These are phyloP conservation scores for Colletotrichum karsti DNA, from an alignment of 2,329 filamentous ascomycete species.

Conservation along the genomic window DNA sequence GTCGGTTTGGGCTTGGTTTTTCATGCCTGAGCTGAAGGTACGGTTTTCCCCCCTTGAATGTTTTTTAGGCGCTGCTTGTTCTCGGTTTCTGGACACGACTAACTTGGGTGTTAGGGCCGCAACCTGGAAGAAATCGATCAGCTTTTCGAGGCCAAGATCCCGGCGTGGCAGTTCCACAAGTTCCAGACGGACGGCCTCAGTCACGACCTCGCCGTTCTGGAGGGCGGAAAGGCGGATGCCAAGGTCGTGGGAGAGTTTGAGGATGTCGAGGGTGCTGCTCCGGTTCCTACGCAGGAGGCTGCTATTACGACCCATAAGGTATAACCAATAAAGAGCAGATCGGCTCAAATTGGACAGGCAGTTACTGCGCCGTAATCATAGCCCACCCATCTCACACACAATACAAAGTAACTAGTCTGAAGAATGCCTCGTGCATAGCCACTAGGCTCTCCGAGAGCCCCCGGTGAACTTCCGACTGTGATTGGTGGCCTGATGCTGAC, in stretches of 20 bases:
- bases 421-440: no score
- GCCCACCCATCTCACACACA: no score
- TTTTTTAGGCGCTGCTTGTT: no score
- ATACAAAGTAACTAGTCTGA: no score
- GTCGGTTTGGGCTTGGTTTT: not conserved
- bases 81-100: no score
- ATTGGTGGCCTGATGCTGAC: not conserved
- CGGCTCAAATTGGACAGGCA: no score
- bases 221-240: accelerated
- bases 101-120: not conserved
- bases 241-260: not conserved
- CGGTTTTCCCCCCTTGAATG: no score
- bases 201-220: not conserved
- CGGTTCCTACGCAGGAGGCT: not conserved
- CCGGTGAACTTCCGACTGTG: not conserved
- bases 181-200: not conserved
- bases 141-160: not conserved
- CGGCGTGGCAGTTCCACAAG: not conserved
- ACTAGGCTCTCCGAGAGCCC: no score
- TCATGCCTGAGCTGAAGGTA: not conserved
- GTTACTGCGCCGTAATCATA: no score
- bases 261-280: not conserved
- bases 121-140: not conserved
- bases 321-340: no score
- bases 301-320: no score